These are phyloP conservation scores for Boletus mariae DNA, from an alignment of 1,284 basidiomycete genomes.

Conservation along the genomic window DNA sequence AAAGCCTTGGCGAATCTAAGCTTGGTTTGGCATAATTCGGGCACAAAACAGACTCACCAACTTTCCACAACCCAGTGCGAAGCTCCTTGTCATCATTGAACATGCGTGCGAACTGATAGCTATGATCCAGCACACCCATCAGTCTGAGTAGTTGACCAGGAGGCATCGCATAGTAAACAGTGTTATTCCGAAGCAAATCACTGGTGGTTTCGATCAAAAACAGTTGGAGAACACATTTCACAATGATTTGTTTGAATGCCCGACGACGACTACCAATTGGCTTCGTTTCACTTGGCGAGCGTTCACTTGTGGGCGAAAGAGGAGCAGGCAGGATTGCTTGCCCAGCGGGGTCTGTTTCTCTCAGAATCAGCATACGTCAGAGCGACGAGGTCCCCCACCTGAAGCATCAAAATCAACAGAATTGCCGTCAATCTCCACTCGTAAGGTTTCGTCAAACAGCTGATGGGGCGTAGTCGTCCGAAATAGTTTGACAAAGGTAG, in stretches of 20 bases:
- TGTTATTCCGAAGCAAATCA: constrained; percentile 89
- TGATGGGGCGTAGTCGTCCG: constrained; percentile 97
- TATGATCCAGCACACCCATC: constrained; percentile 94
- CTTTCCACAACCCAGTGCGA: constrained; percentile 97
- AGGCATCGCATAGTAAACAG: constrained; percentile 93
- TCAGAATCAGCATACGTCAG: constrained; percentile 6
- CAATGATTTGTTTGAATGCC: constrained; percentile 98
- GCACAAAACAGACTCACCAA: constrained; percentile 61
- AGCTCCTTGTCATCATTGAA: constrained; percentile 99
- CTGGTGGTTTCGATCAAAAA: constrained; percentile 97
- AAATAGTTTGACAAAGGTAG: constrained; percentile 94
- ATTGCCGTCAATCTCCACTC: constrained; percentile 72
- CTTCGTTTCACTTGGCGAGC: constrained; percentile 42
- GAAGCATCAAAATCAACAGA: constrained; percentile 53
- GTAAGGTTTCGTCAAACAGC: constrained; percentile 87
- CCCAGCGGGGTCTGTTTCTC: constrained; percentile 49
- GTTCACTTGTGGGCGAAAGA: constrained; percentile 61
- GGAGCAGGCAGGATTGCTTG: constrained; percentile 77
- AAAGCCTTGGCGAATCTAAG: constrained; percentile 62
- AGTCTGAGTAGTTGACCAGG: constrained; percentile 89
- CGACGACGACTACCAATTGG: constrained; percentile 74
- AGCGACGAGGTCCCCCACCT: constrained; percentile 36
- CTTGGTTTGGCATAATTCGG: background rate
- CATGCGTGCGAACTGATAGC: constrained; percentile 93
- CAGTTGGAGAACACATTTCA: constrained; percentile 98